Conservation (phyloP, 306 rosid species). For the Lathyrus aphaca region DNA sequence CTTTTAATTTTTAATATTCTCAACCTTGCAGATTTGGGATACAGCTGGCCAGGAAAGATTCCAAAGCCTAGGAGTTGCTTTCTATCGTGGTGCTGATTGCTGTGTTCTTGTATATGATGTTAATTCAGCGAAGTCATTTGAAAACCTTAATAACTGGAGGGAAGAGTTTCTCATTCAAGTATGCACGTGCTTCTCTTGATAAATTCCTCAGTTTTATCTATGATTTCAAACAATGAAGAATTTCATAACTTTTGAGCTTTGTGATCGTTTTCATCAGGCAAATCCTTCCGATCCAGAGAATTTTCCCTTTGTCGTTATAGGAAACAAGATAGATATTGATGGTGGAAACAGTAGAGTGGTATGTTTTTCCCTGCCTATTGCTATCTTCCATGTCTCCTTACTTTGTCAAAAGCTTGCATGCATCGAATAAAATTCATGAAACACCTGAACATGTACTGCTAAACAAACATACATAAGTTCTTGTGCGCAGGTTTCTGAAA, state of each 20-base stretch:
- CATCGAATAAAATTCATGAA: neutral
- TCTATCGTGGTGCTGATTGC: conserved; percentile 99
- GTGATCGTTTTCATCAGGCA: conserved; percentile 66
- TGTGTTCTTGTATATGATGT: conserved; percentile 99
- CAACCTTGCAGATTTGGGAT: conserved; percentile 84
- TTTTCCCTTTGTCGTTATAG: conserved; percentile 95
- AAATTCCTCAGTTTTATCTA: conserved; percentile 22
- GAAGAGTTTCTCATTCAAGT: conserved; percentile 98
- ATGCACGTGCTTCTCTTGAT: conserved; percentile 29
- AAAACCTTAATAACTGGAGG: conserved; percentile 97
- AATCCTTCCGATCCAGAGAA: conserved; percentile 99
- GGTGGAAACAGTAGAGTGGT: conserved; percentile 99
- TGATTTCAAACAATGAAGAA: neutral
- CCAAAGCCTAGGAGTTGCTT: conserved; percentile 99
- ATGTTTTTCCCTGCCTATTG: conserved; percentile 39
- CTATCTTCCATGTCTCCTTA: conserved; percentile 10
- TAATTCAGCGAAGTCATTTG: conserved; percentile 94
- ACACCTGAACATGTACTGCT: conserved; percentile 7
- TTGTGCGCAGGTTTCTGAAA: conserved; percentile 78
- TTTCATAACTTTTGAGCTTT: conserved; percentile 35
- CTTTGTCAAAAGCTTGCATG: conserved; percentile 2
- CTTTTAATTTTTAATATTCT: conserved; percentile 7
- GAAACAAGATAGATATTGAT: conserved; percentile 96
- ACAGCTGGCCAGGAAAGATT: conserved; percentile 99
- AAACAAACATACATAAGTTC: conserved; percentile 30